Percentiles rank a stretch among this genome's conserved stretches.
Conservation (phyloP, 192 early-diverging fungal genomes). For the Entomortierella parvispora region DNA sequence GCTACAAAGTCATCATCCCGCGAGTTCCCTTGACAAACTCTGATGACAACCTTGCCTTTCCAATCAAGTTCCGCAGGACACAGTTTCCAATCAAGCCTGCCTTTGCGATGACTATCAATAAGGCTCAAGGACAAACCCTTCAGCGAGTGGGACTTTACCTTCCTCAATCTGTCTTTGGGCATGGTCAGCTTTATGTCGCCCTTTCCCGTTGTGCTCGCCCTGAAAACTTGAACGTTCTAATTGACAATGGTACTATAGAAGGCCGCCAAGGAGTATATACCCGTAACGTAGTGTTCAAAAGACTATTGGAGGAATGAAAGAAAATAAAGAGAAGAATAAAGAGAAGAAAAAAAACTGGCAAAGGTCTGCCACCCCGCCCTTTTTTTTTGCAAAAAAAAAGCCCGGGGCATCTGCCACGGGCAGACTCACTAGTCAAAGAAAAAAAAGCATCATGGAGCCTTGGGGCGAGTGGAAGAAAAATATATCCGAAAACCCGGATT, state of each 20-base stretch:
- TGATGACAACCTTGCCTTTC: conserved; percentile 21
- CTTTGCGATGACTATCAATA: conserved; percentile 34
- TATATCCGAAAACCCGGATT: conserved; percentile 58
- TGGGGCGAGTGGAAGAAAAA: too few species aligned
- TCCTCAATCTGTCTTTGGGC: conserved; percentile 13
- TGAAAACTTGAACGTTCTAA: conserved; percentile 2
- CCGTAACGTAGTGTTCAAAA: conserved; percentile 11
- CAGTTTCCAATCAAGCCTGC: conserved; percentile 12
- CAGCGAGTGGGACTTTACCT: conserved; percentile 11
- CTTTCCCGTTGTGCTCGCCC: conserved; percentile 8
- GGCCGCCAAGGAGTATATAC: conserved; percentile 1
- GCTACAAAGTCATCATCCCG: conserved; percentile 9
- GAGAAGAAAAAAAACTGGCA: too few species aligned
- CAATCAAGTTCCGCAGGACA: conserved; percentile 13
- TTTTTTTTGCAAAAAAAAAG: too few species aligned
- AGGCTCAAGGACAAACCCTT: conserved; percentile 19
- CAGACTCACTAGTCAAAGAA: too few species aligned
- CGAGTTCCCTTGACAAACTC: conserved; percentile 6
- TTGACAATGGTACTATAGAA: not conserved
- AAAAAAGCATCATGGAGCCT: too few species aligned
- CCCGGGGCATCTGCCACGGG: too few species aligned
- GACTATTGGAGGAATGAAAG: not conserved
- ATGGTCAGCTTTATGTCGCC: conserved; percentile 32
- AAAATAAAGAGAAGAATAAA: too few species aligned
- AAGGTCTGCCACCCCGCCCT: too few species aligned